Percentiles rank a stretch among this genome's conserved stretches.
These are phyloP conservation scores for Clarireedia hainanense DNA, from an alignment of 2,329 filamentous ascomycete species.

Conservation along the genomic window DNA sequence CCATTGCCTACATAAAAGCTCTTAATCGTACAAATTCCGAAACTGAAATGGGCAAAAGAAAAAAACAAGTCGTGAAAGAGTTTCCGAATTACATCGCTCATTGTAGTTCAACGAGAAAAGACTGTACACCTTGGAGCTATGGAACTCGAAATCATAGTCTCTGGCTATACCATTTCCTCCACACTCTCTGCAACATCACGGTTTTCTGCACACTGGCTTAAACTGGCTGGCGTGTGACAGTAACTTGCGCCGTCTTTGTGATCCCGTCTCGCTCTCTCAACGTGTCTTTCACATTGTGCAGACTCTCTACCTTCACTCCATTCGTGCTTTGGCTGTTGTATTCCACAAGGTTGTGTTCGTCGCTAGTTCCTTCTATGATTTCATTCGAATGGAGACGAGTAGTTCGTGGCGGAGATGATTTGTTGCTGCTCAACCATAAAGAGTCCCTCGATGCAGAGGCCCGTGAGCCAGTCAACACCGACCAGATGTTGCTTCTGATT, in stretches of 20 bases:
- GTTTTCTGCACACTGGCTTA: too few relatives aligned
- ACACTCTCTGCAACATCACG: too few relatives aligned
- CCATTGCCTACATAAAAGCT: too few relatives aligned
- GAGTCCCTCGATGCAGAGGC: neutral
- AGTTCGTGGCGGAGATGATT: neutral
- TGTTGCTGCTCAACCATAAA: neutral
- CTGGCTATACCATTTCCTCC: too few relatives aligned
- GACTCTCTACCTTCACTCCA: neutral
- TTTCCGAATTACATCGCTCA: too few relatives aligned
- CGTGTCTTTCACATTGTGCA: neutral
- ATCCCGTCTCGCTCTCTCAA: neutral
- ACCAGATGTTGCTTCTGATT: neutral
- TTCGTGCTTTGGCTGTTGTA: neutral
- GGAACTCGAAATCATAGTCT: too few relatives aligned
- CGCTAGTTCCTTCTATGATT: neutral
- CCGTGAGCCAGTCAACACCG: neutral
- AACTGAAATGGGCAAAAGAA: too few relatives aligned
- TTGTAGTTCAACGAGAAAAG: too few relatives aligned
- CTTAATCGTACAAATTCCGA: too few relatives aligned
- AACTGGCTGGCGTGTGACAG: neutral
- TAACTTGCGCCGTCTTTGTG: neutral
- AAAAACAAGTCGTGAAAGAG: too few relatives aligned
- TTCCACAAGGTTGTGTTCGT: neutral
- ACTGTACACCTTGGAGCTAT: too few relatives aligned
- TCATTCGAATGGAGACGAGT: neutral